Conservation (phyloP, 225 moss, liverwort and hornwort genomes). For the Antitrichia curtipendula region DNA sequence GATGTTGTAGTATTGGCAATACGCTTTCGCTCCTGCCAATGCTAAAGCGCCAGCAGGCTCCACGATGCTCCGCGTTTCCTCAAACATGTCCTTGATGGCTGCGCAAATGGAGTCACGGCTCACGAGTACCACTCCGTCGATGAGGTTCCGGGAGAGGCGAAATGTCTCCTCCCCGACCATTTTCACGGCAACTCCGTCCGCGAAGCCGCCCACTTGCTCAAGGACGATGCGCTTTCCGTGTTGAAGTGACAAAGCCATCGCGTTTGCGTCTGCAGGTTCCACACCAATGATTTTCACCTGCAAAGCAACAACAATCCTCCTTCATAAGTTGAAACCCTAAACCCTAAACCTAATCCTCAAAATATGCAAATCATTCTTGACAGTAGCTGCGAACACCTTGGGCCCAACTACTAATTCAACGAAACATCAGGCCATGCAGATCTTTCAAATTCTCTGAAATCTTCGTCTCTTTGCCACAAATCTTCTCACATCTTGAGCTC, state of each 20-base stretch:
- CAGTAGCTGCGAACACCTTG: background rate
- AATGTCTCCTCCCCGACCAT: conserved; percentile 91
- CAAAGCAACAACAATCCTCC: background rate
- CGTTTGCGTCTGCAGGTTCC: conserved; percentile 88
- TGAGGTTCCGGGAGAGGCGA: conserved; percentile 68
- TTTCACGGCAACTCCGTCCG: conserved; percentile 96
- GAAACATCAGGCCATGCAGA: background rate
- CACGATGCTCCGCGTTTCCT: conserved; percentile 89
- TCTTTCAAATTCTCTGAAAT: background rate
- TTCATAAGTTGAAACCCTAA: background rate
- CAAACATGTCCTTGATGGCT: conserved; percentile 98
- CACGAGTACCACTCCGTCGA: conserved; percentile 88
- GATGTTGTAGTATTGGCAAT: conserved; percentile 72
- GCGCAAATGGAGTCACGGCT: conserved; percentile 89
- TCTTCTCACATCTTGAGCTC: background rate
- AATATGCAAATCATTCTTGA: background rate
- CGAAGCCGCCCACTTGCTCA: conserved; percentile 84
- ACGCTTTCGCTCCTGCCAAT: conserved; percentile 85
- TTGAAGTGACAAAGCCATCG: conserved; percentile 86
- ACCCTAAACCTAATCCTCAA: background rate
- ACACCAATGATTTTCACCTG: conserved; percentile 89
- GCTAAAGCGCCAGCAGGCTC: conserved; percentile 92
- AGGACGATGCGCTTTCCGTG: conserved; percentile 74
- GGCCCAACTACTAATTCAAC: background rate
- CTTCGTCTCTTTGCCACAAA: background rate